Conservation (phyloP, 2,329 filamentous ascomycete genomes). For the Phyllosticta capitalensis region DNA sequence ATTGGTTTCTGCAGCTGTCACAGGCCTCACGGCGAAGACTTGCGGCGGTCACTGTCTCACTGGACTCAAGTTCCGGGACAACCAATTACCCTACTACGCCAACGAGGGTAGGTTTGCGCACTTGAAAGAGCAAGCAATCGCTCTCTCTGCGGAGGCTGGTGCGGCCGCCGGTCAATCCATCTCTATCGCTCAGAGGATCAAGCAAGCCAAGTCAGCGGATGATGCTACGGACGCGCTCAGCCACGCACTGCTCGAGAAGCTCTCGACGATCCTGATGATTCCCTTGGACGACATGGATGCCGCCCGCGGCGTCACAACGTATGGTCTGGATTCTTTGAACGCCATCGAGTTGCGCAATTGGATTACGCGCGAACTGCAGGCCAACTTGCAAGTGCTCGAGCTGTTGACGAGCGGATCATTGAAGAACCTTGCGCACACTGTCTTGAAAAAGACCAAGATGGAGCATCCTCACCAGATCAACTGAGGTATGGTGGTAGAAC, state of each 20-base stretch:
- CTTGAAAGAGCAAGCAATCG: neutral
- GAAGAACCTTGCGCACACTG: neutral
- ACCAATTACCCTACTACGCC: slow-evolving; percentile 4
- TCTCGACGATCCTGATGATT: slow-evolving; percentile 11
- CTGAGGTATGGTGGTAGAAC: neutral
- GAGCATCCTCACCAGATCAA: neutral
- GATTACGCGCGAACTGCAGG: slow-evolving; percentile 15
- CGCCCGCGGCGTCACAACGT: slow-evolving; percentile 7
- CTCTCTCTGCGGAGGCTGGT: neutral
- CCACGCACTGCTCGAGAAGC: slow-evolving; percentile 3
- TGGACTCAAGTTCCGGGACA: neutral
- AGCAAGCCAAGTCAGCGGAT: neutral
- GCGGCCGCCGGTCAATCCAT: neutral
- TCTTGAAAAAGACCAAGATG: slow-evolving; percentile 4
- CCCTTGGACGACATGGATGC: slow-evolving; percentile 16
- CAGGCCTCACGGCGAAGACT: neutral
- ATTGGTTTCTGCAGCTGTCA: slow-evolving; percentile 4
- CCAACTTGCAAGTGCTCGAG: slow-evolving; percentile 17
- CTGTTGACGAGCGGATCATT: slow-evolving; percentile 11
- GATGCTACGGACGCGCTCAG: neutral
- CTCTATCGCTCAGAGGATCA: neutral
- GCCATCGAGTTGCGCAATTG: slow-evolving; percentile 20
- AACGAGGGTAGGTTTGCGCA: neutral
- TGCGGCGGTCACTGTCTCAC: slow-evolving; percentile 6
- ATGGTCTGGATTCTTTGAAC: slow-evolving; percentile 20